phyloP scores from a whole-genome alignment of 441 rosid species.

The Raphanus hybrid region DNA sequence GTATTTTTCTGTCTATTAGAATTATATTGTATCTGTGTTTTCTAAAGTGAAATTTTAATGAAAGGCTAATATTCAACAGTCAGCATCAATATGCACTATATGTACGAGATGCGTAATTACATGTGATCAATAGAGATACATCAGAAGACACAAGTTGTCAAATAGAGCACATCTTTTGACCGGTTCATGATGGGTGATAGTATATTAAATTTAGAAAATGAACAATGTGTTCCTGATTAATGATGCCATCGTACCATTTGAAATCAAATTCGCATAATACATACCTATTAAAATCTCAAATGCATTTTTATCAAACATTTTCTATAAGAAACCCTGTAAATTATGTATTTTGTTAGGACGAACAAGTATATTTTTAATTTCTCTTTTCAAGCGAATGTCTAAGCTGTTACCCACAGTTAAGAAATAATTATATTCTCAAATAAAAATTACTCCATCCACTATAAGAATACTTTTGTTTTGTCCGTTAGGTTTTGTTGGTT shows the following conservation, averaged over 20 bases:
- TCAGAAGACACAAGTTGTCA: constrained; percentile 4
- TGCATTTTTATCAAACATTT: background rate
- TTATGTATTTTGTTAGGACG: background rate
- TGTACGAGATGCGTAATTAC: background rate
- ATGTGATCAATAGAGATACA: background rate
- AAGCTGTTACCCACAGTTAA: constrained; percentile 38
- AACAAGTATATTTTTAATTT: background rate
- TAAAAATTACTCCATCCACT: constrained; percentile 25
- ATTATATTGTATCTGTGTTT: background rate
- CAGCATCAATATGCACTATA: background rate
- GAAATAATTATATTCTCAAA: constrained; percentile 21
- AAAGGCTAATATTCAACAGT: constrained; percentile 7
- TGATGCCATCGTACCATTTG: background rate
- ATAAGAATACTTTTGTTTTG: constrained; percentile 37
- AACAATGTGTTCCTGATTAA: background rate
- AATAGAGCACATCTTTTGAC: background rate
- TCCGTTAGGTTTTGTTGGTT: constrained; percentile 47
- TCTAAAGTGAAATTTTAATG: constrained; percentile 3
- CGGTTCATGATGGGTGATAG: background rate
- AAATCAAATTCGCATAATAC: background rate
- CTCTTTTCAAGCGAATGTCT: constrained; percentile 21
- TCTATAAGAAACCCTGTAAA: background rate
- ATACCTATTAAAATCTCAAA: background rate
- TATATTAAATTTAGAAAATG: background rate
- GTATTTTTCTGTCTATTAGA: background rate